Percentiles rank a stretch among this genome's conserved stretches.
phyloP scores from a whole-genome alignment of 345 rosid species.

The Citrus medica region DNA sequence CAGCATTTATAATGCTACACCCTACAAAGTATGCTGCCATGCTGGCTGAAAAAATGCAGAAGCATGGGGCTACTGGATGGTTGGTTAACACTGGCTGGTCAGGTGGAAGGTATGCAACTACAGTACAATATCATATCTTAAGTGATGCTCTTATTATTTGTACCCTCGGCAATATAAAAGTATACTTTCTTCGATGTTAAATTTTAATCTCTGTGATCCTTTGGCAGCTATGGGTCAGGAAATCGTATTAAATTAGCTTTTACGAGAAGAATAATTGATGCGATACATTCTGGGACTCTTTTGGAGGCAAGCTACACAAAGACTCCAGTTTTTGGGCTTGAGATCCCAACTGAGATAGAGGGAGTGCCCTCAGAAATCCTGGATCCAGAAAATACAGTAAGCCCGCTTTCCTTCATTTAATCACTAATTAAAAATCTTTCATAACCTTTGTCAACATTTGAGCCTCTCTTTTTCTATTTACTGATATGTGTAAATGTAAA shows the following conservation, averaged over 20 bases:
- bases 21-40: conserved; percentile 94
- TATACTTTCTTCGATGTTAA: neutral
- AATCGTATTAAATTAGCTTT: conserved; percentile 74
- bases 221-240: conserved; percentile 70
- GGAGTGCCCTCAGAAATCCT: conserved; percentile 86
- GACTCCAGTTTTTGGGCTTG: conserved; percentile 72
- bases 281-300: conserved; percentile 75
- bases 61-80: conserved; percentile 92
- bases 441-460: neutral
- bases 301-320: conserved; percentile 61
- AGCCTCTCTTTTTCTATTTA: neutral
- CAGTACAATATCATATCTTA: neutral
- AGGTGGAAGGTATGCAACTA: conserved; percentile 65
- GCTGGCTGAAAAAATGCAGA: conserved; percentile 89
- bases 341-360: conserved; percentile 67
- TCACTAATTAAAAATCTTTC: neutral
- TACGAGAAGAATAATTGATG: conserved; percentile 85
- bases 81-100: conserved; percentile 98
- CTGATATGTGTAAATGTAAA: neutral
- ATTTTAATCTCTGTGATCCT: neutral
- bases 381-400: conserved; percentile 66
- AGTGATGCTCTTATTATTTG: neutral
- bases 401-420: conserved; percentile 13
- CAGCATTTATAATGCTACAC: conserved; percentile 93
- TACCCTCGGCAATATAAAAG: neutral